Evolutionary conservation across 768 basidiomycete species (phyloP).

Genomic region (Fistulinella prunicolor): DNA sequence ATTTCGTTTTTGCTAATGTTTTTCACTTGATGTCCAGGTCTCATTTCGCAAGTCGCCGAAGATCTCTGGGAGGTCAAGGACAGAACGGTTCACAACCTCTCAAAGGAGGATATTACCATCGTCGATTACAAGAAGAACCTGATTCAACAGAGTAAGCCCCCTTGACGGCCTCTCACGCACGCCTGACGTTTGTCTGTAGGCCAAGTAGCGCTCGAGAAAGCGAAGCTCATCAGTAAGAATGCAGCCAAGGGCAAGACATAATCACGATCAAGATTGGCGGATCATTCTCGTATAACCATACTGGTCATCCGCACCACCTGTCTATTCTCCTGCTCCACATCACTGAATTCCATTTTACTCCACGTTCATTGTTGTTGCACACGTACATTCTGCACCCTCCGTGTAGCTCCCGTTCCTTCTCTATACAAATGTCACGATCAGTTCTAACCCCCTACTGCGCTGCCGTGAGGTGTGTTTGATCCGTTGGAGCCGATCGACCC

Average conservation of each 20-base stretch:
- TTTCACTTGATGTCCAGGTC: constrained; percentile 45
- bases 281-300: not conserved
- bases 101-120: constrained; percentile 88
- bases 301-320: constrained; percentile 7
- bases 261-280: constrained; percentile 3
- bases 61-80: constrained; percentile 99
- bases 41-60: constrained; percentile 97
- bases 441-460: constrained; percentile 1
- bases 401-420: constrained; percentile 11
- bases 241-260: constrained; percentile 68
- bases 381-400: constrained; percentile 5
- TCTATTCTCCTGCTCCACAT: constrained; percentile 6
- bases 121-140: constrained; percentile 91
- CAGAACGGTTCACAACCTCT: constrained; percentile 88
- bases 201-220: constrained; percentile 86
- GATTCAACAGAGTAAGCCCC: constrained; percentile 66
- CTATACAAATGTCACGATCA: constrained; percentile 17
- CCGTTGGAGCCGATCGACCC: constrained; percentile 13
- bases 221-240: constrained; percentile 88
- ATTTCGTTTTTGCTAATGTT: constrained; percentile 8
- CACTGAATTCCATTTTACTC: constrained; percentile 11
- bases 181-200: constrained; percentile 40
- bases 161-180: not conserved
- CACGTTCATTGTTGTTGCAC: constrained; percentile 15
- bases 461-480: constrained; percentile 9